phyloP scores from a whole-genome alignment of 371 early-diverging fungal genomes.

The Actinomortierella wolfii region DNA sequence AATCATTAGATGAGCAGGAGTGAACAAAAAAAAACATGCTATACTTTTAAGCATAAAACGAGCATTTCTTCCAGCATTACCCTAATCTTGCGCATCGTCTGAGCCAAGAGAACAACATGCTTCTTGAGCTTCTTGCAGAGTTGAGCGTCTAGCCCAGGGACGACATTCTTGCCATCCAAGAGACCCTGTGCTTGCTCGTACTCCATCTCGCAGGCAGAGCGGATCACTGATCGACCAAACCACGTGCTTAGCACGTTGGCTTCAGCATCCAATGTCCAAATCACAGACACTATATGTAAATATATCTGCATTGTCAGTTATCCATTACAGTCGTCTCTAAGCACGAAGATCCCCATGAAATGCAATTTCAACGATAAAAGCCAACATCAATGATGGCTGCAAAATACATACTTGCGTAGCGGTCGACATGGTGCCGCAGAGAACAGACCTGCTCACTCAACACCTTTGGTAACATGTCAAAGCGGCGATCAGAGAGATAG shows the following conservation, averaged over 20 bases:
- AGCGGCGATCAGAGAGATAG: slow-evolving; percentile 89
- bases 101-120: slow-evolving; percentile 55
- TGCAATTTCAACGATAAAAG: too few species aligned
- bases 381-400: too few species aligned
- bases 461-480: slow-evolving; percentile 98
- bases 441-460: slow-evolving; percentile 91
- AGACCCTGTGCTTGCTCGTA: slow-evolving; percentile 95
- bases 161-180: slow-evolving; percentile 64
- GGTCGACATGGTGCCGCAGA: slow-evolving; percentile 77
- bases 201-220: slow-evolving; percentile 79
- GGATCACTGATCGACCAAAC: slow-evolving; percentile 87
- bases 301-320: too few species aligned
- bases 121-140: slow-evolving; percentile 56
- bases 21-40: not conserved
- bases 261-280: slow-evolving; percentile 69
- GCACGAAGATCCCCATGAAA: too few species aligned
- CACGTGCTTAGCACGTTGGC: slow-evolving; percentile 59
- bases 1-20: too few species aligned
- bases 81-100: slow-evolving; percentile 60
- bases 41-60: not conserved
- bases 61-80: slow-evolving; percentile 31
- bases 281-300: slow-evolving; percentile 64
- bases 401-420: slow-evolving; percentile 83
- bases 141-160: slow-evolving; percentile 53
- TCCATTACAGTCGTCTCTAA: too few species aligned